phyloP scores from a whole-genome alignment of 1,284 basidiomycete species.

The Psilocybe mexicana region DNA sequence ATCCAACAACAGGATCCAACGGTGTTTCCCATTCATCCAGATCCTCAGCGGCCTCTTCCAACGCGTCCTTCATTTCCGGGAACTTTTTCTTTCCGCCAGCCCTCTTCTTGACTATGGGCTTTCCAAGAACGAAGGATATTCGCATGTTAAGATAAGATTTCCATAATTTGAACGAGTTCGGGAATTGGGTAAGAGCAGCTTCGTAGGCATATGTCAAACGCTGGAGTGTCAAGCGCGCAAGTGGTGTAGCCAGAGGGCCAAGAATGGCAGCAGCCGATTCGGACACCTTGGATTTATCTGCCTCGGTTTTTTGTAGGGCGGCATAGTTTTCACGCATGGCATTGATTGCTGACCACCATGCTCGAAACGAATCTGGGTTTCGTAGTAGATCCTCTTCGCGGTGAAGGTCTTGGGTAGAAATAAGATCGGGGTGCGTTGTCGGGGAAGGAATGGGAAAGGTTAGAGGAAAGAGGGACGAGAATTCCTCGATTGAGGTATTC shows the following conservation, averaged over 20 bases:
- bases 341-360: constrained; percentile 90
- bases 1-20: constrained; percentile 86
- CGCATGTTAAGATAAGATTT: constrained; percentile 87
- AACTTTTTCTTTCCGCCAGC: constrained; percentile 87
- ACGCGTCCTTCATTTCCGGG: constrained; percentile 83
- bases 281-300: constrained; percentile 28
- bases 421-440: constrained; percentile 72
- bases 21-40: constrained; percentile 82
- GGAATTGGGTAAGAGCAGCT: constrained; percentile 85
- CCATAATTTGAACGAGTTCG: constrained; percentile 93
- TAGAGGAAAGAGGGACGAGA: constrained; percentile 73
- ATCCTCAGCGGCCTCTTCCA: constrained; percentile 82
- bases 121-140: constrained; percentile 87
- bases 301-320: constrained; percentile 56
- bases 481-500: constrained; percentile 46
- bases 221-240: constrained; percentile 76
- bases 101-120: constrained; percentile 66
- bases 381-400: constrained; percentile 96
- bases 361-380: constrained; percentile 88
- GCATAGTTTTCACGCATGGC: constrained; percentile 69
- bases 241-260: constrained; percentile 74
- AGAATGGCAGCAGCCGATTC: constrained; percentile 56
- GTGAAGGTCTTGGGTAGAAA: constrained; percentile 77
- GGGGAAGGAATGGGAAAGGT: constrained; percentile 86
- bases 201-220: constrained; percentile 92